A percentile compares a stretch with the other conserved stretches of the same genome.
phyloP scores from a whole-genome alignment of 257 asterid species.

The Solanum chmielewskii region DNA sequence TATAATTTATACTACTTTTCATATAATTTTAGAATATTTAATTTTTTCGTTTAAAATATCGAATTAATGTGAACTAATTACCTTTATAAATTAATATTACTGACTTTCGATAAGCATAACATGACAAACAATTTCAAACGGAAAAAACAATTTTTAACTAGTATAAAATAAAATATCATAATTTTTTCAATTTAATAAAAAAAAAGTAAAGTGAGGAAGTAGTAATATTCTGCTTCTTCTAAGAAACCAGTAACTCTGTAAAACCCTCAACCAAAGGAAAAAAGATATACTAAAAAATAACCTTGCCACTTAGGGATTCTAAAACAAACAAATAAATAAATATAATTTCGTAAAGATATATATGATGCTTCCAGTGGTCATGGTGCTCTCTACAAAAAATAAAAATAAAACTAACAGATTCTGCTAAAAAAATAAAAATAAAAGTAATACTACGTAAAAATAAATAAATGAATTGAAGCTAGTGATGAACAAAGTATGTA shows the following conservation, averaged over 20 bases:
- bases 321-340: neutral
- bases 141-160: too few species aligned
- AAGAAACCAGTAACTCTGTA: neutral
- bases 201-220: neutral
- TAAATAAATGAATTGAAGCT: neutral
- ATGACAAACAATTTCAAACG: too few species aligned
- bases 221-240: neutral
- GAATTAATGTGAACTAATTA: too few species aligned
- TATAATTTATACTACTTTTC: too few species aligned
- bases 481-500: neutral
- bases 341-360: neutral
- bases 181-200: too few species aligned
- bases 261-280: neutral
- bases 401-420: neutral
- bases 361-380: neutral
- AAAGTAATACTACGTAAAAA: neutral
- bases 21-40: too few species aligned
- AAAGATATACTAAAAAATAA: neutral
- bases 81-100: too few species aligned
- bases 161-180: too few species aligned
- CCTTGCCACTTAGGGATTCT: neutral
- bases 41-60: too few species aligned
- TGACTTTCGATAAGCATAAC: rapidly evolving
- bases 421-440: neutral
- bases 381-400: neutral